Evolutionary conservation across 73 alveolate species (phyloP).

Genomic region (Paramecium sexaurelia): DNA sequence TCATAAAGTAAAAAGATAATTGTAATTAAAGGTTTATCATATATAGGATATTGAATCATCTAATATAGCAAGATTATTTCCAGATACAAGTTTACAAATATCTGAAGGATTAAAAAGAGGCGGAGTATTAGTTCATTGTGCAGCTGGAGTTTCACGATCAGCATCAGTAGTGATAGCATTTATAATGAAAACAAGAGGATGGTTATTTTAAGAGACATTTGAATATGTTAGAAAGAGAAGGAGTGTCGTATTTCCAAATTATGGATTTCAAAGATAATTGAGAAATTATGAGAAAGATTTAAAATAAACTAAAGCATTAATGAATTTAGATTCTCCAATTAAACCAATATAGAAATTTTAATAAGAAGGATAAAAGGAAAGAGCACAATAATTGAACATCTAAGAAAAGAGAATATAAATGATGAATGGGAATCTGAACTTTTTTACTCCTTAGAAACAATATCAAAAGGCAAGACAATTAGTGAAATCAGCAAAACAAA

Average conservation of each 20-base stretch:
- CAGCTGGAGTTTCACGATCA: slow-evolving; percentile 79
- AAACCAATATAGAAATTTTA: neutral
- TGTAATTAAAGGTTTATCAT: neutral
- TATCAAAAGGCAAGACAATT: neutral
- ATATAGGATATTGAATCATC: slow-evolving; percentile 29
- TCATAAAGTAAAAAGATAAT: slow-evolving; percentile 1
- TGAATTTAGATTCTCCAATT: neutral
- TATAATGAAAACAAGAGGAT: slow-evolving; percentile 60
- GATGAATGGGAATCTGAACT: neutral
- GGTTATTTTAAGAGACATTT: slow-evolving; percentile 67
- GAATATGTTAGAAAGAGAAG: slow-evolving; percentile 61
- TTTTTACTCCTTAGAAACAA: neutral
- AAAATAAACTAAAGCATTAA: neutral
- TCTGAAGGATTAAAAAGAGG: slow-evolving; percentile 34
- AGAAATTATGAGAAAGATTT: slow-evolving; percentile 61
- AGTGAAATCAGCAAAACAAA: neutral
- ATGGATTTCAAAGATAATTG: slow-evolving; percentile 70
- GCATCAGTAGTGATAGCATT: slow-evolving; percentile 75
- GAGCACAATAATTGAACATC: neutral
- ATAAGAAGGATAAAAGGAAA: neutral
- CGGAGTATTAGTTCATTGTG: slow-evolving; percentile 77
- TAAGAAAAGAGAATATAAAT: neutral
- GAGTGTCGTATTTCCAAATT: slow-evolving; percentile 69
- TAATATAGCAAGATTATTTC: slow-evolving; percentile 11
- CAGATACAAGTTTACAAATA: slow-evolving; percentile 1